Percentiles rank a stretch among this genome's conserved stretches.
Conservation (phyloP, 1,284 basidiomycete genomes). For the Stereum hirsutum region DNA sequence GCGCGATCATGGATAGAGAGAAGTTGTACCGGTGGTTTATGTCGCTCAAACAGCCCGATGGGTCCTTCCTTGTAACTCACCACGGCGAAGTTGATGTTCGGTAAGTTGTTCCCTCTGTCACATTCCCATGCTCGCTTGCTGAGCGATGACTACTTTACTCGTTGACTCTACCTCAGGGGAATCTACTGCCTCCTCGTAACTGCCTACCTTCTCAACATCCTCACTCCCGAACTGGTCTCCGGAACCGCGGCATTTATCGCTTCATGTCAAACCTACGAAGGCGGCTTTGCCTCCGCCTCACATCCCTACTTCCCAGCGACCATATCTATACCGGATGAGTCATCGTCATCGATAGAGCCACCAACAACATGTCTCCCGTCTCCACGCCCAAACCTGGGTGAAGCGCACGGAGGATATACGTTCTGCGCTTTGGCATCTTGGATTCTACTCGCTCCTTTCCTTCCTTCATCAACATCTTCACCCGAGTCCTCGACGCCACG, state of each 20-base stretch:
- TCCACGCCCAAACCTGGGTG: constrained; percentile 67
- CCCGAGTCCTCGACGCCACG: not conserved
- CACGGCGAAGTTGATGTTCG: constrained; percentile 92
- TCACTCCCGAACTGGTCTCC: constrained; percentile 82
- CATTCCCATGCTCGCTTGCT: not conserved
- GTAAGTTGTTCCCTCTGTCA: constrained; percentile 28
- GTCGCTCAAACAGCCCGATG: constrained; percentile 89
- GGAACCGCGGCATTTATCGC: constrained; percentile 56
- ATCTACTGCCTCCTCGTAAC: constrained; percentile 71
- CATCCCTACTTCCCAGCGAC: constrained; percentile 44
- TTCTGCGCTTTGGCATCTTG: constrained; percentile 87
- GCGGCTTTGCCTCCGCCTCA: constrained; percentile 85
- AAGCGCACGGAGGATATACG: constrained; percentile 97
- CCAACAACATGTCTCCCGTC: constrained; percentile 22
- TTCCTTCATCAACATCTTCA: constrained; percentile 23
- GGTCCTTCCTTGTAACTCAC: constrained; percentile 85
- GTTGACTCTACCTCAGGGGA: constrained; percentile 33
- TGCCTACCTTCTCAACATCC: constrained; percentile 67
- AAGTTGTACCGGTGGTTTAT: constrained; percentile 87
- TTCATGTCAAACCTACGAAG: constrained; percentile 96
- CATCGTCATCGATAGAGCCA: constrained; percentile 11
- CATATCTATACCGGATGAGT: not conserved
- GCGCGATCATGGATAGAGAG: constrained; percentile 28
- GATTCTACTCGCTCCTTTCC: constrained; percentile 62
- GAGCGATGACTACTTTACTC: not conserved